Evolutionary conservation across 2,329 filamentous ascomycete species (phyloP).

Genomic region (Xylariaceae sp.): DNA sequence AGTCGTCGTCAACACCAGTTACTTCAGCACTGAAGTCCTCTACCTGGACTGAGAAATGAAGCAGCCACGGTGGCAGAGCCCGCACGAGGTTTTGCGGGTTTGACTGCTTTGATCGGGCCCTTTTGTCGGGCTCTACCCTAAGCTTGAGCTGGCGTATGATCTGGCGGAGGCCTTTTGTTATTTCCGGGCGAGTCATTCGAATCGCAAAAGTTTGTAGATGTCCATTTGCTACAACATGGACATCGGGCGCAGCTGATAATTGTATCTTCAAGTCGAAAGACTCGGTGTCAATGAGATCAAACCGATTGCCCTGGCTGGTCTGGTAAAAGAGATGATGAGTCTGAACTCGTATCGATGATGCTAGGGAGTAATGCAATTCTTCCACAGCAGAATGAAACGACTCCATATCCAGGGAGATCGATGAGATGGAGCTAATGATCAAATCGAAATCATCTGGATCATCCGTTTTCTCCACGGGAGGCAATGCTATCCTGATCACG

Average conservation of each 20-base stretch:
- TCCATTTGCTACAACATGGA: constrained; percentile 75
- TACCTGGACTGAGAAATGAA: constrained; percentile 79
- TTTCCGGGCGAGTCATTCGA: constrained; percentile 87
- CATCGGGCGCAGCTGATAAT: constrained; percentile 77
- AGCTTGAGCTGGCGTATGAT: constrained; percentile 80
- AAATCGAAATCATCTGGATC: constrained; percentile 84
- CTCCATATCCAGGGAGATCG: constrained; percentile 86
- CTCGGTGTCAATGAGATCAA: constrained; percentile 84
- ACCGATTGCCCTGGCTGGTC: constrained; percentile 73
- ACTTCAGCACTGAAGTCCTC: constrained; percentile 88
- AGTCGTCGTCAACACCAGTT: constrained; percentile 78
- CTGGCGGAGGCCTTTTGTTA: constrained; percentile 85
- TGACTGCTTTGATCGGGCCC: constrained; percentile 41
- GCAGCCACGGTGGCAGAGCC: constrained; percentile 75
- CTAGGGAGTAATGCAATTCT: constrained; percentile 81
- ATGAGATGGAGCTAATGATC: constrained; percentile 92
- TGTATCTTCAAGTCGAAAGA: constrained; percentile 83
- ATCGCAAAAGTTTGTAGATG: constrained; percentile 83
- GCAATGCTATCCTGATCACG: constrained; percentile 83
- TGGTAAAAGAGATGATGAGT: constrained; percentile 94
- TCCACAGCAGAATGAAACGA: constrained; percentile 88
- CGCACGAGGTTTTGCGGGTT: constrained; percentile 68
- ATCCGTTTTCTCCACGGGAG: constrained; percentile 62
- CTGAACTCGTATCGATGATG: constrained; percentile 75
- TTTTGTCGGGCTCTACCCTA: constrained; percentile 62